A percentile compares a stretch with the other conserved stretches of the same genome.
Evolutionary conservation across 1,284 basidiomycete genomes (phyloP).

Genomic region (Ganoderma leucocontextum): DNA sequence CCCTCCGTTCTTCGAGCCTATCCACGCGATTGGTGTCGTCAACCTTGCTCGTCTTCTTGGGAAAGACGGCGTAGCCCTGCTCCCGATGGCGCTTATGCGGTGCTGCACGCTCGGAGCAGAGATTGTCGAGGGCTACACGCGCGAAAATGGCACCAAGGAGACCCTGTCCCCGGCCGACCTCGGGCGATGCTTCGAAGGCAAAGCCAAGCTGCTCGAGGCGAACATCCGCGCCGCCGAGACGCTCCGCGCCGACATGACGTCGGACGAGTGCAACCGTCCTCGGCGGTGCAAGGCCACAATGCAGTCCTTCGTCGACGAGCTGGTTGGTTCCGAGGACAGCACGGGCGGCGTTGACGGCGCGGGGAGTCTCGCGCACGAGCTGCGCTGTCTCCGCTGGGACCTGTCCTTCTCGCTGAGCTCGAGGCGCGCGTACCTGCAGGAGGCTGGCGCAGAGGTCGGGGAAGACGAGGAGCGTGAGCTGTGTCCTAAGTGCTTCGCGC

Average conservation of each 20-base stretch:
- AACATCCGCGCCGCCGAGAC: background rate
- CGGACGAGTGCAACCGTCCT: background rate
- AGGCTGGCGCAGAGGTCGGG: background rate
- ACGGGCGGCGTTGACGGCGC: background rate
- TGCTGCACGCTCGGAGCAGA: conserved; percentile 25
- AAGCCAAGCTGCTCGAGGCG: conserved; percentile 14
- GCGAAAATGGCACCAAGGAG: conserved; percentile 24
- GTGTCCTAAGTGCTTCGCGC: conserved; percentile 12
- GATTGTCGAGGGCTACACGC: conserved; percentile 18
- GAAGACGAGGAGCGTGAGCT: conserved; percentile 12
- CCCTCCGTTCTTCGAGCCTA: conserved; percentile 17
- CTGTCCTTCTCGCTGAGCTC: conserved; percentile 3
- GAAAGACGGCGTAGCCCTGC: conserved; percentile 6
- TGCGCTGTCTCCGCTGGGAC: conserved; percentile 14
- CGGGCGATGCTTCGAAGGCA: conserved; percentile 23
- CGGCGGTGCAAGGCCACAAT: background rate
- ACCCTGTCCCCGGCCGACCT: conserved; percentile 19
- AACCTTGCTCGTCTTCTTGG: conserved; percentile 25
- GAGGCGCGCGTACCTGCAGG: background rate
- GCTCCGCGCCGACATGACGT: background rate
- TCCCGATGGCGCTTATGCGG: conserved; percentile 20
- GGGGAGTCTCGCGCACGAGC: conserved; percentile 12
- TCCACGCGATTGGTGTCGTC: conserved; percentile 28
- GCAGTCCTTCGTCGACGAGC: conserved; percentile 26
- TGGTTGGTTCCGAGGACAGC: conserved; percentile 10